A percentile compares a stretch with the other conserved stretches of the same genome.
These are phyloP conservation scores for Cryptosporidium bovis DNA, from an alignment of 169 alveolate genomes.

Conservation along the genomic window DNA sequence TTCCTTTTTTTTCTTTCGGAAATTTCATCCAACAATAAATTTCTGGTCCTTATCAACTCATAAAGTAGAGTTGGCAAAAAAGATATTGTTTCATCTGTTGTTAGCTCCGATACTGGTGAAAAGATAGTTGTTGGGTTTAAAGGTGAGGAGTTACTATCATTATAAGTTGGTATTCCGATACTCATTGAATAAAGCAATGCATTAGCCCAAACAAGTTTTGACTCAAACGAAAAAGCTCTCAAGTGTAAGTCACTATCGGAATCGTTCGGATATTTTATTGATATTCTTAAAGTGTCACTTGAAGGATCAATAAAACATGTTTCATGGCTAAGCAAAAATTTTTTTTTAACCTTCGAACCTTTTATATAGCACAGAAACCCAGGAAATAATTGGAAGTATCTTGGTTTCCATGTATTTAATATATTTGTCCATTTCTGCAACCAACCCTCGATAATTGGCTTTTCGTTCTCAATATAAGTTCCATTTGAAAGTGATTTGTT, in stretches of 20 bases:
- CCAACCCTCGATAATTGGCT: conserved; percentile 84
- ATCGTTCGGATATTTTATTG: conserved; percentile 25
- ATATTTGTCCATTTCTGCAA: conserved; percentile 87
- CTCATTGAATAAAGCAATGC: conserved; percentile 58
- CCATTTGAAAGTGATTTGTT: not conserved
- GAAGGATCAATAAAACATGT: conserved; percentile 27
- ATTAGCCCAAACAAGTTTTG: conserved; percentile 61
- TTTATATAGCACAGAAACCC: conserved; percentile 74
- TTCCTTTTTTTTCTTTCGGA: conserved; percentile 10
- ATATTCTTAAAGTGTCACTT: conserved; percentile 11
- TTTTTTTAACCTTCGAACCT: conserved; percentile 45
- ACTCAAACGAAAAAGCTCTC: conserved; percentile 51
- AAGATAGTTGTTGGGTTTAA: not conserved
- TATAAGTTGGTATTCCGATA: not conserved
- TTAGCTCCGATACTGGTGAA: conserved; percentile 12
- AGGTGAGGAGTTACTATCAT: not conserved
- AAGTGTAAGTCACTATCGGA: conserved; percentile 36
- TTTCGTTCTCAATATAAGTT: conserved; percentile 9
- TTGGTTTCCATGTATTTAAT: conserved; percentile 87
- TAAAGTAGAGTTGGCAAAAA: conserved; percentile 48
- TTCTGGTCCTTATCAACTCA: conserved; percentile 54
- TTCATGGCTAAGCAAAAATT: not conserved
- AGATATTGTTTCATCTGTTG: not conserved
- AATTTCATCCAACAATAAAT: conserved; percentile 40
- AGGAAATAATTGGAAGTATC: conserved; percentile 85